Conservation (phyloP, 2,329 filamentous ascomycete species). For the Ophiocordyceps unilateralis region DNA sequence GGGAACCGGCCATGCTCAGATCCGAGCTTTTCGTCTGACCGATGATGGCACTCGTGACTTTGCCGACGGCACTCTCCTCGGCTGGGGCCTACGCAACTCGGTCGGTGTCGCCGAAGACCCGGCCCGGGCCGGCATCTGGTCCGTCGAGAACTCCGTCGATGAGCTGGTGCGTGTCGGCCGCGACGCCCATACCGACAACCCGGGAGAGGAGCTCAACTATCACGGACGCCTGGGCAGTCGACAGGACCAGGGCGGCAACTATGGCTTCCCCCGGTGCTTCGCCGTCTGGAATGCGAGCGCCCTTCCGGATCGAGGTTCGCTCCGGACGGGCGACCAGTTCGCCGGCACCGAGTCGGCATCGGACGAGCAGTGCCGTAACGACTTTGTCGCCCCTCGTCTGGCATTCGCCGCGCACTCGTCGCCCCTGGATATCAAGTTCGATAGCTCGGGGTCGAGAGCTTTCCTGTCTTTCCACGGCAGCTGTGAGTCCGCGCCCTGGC, state of each 20-base stretch:
- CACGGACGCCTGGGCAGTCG: neutral
- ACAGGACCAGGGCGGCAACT: neutral
- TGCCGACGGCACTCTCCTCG: neutral
- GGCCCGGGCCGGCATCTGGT: neutral
- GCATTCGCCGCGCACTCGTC: neutral
- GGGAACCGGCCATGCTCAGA: neutral
- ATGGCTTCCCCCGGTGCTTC: neutral
- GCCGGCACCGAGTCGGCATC: neutral
- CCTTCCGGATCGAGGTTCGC: neutral
- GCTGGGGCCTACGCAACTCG: neutral
- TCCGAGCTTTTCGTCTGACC: neutral
- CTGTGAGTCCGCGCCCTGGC: neutral
- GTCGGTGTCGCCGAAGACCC: neutral
- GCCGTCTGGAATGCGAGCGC: neutral
- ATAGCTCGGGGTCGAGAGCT: neutral
- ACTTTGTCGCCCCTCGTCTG: neutral
- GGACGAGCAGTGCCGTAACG: neutral
- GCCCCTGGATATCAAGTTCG: neutral
- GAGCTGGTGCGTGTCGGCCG: neutral
- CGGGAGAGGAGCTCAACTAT: neutral
- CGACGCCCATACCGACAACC: neutral
- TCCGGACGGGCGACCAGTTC: neutral
- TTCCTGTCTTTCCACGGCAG: neutral
- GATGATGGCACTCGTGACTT: too few species aligned
- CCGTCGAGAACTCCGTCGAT: neutral